These are phyloP conservation scores for Penicillium sp. DNA, from an alignment of 2,329 filamentous ascomycete genomes.

Conservation along the genomic window DNA sequence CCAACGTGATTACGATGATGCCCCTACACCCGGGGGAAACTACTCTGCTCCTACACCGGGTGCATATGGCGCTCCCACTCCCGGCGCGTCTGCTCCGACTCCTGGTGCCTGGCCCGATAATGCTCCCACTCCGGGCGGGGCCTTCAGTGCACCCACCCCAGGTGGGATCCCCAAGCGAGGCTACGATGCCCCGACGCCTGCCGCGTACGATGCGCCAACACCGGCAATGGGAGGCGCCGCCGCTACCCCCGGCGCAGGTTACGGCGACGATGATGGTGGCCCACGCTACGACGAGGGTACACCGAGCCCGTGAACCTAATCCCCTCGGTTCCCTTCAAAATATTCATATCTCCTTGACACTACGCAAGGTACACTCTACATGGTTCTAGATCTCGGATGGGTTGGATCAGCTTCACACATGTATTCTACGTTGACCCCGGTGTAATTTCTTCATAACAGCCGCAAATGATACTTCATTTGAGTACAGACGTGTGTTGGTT, in stretches of 20 bases:
- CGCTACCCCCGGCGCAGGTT: slow-evolving; percentile 40
- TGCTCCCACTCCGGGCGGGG: slow-evolving; percentile 46
- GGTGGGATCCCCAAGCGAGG: slow-evolving; percentile 32
- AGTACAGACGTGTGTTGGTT: too few species aligned
- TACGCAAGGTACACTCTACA: slow-evolving; percentile 6
- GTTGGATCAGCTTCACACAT: slow-evolving; percentile 19
- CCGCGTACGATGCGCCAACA: slow-evolving; percentile 48
- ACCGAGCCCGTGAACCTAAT: slow-evolving; percentile 37
- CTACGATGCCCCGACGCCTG: slow-evolving; percentile 25
- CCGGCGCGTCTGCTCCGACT: slow-evolving; percentile 61
- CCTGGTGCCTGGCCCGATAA: slow-evolving; percentile 46
- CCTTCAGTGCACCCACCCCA: slow-evolving; percentile 46
- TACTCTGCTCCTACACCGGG: slow-evolving; percentile 68
- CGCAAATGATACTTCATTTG: slow-evolving; percentile 7
- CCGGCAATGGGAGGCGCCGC: slow-evolving; percentile 43
- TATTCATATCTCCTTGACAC: slow-evolving; percentile 12
- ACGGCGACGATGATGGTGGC: slow-evolving; percentile 41
- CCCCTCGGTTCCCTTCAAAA: slow-evolving; percentile 9
- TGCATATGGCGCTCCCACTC: slow-evolving; percentile 61
- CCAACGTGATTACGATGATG: slow-evolving; percentile 59
- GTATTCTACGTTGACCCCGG: slow-evolving; percentile 22
- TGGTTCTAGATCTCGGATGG: slow-evolving; percentile 16
- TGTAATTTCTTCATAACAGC: slow-evolving; percentile 18
- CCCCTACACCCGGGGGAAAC: slow-evolving; percentile 70
- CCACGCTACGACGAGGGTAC: slow-evolving; percentile 46